Evolutionary conservation across 2,329 filamentous ascomycete genomes (phyloP), one percentile per base, ranked within the genome.

Genomic region (Xylaria sp.): DNA sequence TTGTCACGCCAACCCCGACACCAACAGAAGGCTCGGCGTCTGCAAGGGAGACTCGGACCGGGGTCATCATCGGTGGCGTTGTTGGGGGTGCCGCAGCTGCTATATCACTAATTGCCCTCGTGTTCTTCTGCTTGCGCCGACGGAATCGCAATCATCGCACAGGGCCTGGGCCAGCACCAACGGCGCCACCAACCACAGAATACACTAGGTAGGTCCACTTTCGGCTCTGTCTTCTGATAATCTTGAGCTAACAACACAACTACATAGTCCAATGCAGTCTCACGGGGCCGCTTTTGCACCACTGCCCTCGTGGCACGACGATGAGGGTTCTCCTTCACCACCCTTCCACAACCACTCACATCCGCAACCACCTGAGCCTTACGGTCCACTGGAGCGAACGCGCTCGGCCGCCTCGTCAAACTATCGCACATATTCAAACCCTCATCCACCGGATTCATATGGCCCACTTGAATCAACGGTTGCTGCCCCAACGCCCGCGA

Each of bases 31-130:
- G 13, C 25, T 4, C 67, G 7, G 57, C 28, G n/a, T 54, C 72
- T 15, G 69, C 44, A 25, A 67, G 58, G 28, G 41, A 70, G 37
- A 69, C 65, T 2, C 74, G 75, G 46, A 83, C 82, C 0, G 85
- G 84, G 1, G 84, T 84, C 48, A 87, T 89, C 41, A 82, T 89
- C 2, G 87, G 87, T 31, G 87, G 85, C 13, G 83, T 82, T 18
- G 81, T 89, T 50, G 83, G 85, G n/a, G 86, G 85, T 18, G 79
- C 87, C 0, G 86, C 84, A 5, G 80, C 82, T 7, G 69, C 88
- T 7, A 69, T 82, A 6, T 81, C 81, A 0, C 70, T 87, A 0
- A 77, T 75, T 23, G 74, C 86, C 60, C 63, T 71, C 12, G 56
- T 59, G 20, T 69, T 73, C 54, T 86, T 82, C 73, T 78, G 85